Conservation (phyloP, 306 rosid genomes). For the Parietaria judaica region DNA sequence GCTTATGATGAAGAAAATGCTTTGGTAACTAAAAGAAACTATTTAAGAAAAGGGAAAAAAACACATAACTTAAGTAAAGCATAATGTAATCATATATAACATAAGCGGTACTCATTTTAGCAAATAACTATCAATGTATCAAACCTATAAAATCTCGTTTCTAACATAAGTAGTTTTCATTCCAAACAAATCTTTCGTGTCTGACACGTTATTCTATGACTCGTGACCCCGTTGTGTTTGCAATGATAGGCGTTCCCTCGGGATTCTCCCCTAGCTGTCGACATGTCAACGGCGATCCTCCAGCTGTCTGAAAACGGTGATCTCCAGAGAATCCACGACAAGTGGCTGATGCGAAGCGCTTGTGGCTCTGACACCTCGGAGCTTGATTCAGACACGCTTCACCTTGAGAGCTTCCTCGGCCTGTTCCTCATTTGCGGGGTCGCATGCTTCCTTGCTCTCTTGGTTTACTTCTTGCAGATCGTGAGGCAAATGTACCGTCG, state of each 20-base stretch:
- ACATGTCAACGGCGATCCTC: constrained; percentile 86
- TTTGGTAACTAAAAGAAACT: too few species aligned
- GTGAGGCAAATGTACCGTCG: constrained; percentile 28
- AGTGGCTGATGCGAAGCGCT: constrained; percentile 60
- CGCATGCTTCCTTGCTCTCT: constrained; percentile 61
- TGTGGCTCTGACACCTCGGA: constrained; percentile 53
- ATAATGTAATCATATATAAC: too few species aligned
- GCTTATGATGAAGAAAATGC: too few species aligned
- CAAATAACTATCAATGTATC: too few species aligned
- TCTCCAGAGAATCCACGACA: constrained; percentile 85
- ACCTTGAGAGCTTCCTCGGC: constrained; percentile 85
- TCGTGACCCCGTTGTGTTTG: neutral
- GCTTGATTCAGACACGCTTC: constrained; percentile 65
- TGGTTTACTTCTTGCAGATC: constrained; percentile 48
- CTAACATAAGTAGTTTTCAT: too few species aligned
- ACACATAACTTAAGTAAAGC: too few species aligned
- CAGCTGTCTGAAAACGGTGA: constrained; percentile 92
- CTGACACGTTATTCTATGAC: neutral
- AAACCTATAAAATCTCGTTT: too few species aligned
- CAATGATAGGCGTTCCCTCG: constrained; percentile 70
- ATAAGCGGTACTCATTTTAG: too few species aligned
- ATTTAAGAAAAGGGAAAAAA: too few species aligned
- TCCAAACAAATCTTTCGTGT: too few species aligned
- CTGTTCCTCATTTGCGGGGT: constrained; percentile 74
- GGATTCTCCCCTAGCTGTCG: constrained; percentile 84